These are phyloP conservation scores for Clonostachys rhizophaga DNA, from an alignment of 2,329 filamentous ascomycete genomes.

Conservation along the genomic window DNA sequence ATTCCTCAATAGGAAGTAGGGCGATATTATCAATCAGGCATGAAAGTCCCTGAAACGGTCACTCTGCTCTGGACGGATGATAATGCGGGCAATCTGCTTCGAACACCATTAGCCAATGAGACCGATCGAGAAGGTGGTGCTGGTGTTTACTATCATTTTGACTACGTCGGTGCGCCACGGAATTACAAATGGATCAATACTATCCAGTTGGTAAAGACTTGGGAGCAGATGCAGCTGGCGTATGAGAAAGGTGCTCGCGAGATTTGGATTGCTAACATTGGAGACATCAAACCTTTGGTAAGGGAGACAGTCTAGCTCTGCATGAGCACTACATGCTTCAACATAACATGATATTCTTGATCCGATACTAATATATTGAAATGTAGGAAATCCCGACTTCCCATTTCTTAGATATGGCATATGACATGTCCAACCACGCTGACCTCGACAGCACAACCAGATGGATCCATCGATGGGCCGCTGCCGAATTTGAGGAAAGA, in stretches of 20 bases:
- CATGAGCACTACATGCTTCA: no score
- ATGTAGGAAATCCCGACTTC: constrained; percentile 26
- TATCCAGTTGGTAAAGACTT: constrained; percentile 55
- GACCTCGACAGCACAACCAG: constrained; percentile 28
- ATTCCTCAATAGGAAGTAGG: constrained; percentile 50
- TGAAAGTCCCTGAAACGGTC: constrained; percentile 53
- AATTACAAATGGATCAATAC: constrained; percentile 61
- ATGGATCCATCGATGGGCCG: constrained; percentile 41
- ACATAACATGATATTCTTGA: no score
- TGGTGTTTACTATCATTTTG: constrained; percentile 61
- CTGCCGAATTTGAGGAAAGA: constrained; percentile 38
- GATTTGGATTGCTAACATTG: constrained; percentile 66
- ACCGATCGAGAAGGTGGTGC: constrained; percentile 55
- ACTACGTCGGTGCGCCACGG: constrained; percentile 43
- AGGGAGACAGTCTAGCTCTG: no score
- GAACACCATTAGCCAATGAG: constrained; percentile 57
- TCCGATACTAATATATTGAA: constrained; percentile 14
- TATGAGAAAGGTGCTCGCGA: constrained; percentile 52
- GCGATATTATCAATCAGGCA: constrained; percentile 60
- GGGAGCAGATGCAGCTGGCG: constrained; percentile 56
- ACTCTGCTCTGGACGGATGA: constrained; percentile 67
- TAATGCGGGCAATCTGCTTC: constrained; percentile 62
- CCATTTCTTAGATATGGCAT: constrained; percentile 51
- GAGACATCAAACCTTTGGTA: constrained; percentile 56
- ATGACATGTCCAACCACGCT: constrained; percentile 32